These are phyloP conservation scores for Quercus alba DNA, from an alignment of 306 rosid genomes.

Conservation along the genomic window DNA sequence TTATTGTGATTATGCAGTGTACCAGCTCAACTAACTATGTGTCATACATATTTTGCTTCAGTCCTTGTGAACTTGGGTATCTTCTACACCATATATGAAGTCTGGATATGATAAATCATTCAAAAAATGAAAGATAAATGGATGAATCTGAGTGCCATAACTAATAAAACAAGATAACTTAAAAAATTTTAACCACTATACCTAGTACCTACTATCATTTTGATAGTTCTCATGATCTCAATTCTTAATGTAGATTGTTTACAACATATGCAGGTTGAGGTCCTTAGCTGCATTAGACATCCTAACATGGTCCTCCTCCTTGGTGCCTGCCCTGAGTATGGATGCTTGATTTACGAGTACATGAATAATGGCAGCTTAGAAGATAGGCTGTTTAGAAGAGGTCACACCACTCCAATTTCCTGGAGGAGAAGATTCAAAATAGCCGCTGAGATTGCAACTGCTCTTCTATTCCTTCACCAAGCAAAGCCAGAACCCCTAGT, in stretches of 20 bases:
- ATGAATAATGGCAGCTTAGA: slow-evolving; percentile 92
- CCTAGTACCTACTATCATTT: too few species aligned
- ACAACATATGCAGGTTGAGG: slow-evolving; percentile 63
- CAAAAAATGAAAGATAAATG: too few species aligned
- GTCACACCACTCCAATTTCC: slow-evolving; percentile 59
- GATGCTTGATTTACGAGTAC: slow-evolving; percentile 92
- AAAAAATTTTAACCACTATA: background rate
- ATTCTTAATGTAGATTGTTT: background rate
- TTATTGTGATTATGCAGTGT: too few species aligned
- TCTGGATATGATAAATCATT: too few species aligned
- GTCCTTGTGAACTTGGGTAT: too few species aligned
- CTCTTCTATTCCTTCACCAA: slow-evolving; percentile 93
- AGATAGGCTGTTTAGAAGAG: slow-evolving; percentile 63
- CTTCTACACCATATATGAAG: too few species aligned
- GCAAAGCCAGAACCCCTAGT: slow-evolving; percentile 94
- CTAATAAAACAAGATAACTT: background rate
- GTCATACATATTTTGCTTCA: too few species aligned
- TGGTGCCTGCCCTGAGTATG: slow-evolving; percentile 92
- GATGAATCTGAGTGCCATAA: background rate
- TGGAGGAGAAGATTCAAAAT: slow-evolving; percentile 77
- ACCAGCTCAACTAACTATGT: too few species aligned
- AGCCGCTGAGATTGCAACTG: slow-evolving; percentile 83
- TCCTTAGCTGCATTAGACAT: slow-evolving; percentile 78
- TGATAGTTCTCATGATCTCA: too few species aligned
- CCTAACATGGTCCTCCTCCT: slow-evolving; percentile 97